Percentiles rank a stretch among this genome's conserved stretches.
Conservation (phyloP, 2,329 filamentous ascomycete genomes). For the Cladosporium colombiae region DNA sequence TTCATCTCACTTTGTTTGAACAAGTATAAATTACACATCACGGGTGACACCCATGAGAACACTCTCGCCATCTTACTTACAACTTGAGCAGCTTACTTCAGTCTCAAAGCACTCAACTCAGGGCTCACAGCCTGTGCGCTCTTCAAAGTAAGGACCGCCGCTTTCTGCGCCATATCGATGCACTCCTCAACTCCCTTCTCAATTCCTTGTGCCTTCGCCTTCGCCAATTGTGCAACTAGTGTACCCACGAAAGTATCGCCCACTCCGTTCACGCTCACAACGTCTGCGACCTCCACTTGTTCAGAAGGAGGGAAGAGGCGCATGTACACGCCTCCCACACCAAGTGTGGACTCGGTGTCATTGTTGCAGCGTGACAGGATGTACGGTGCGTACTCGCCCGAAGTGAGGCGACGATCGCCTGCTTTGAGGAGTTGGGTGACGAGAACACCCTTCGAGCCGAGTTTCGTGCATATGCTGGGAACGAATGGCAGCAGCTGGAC, state of each 20-base stretch:
- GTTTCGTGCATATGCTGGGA: slow-evolving; percentile 79
- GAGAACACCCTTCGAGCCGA: slow-evolving; percentile 74
- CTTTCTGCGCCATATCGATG: slow-evolving; percentile 78
- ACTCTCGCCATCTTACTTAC: neutral
- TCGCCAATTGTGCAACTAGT: slow-evolving; percentile 74
- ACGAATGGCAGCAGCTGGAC: slow-evolving; percentile 87
- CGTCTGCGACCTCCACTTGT: slow-evolving; percentile 59
- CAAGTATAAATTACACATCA: neutral
- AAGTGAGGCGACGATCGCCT: slow-evolving; percentile 67
- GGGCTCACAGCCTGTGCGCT: slow-evolving; percentile 72
- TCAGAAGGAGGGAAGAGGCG: slow-evolving; percentile 66
- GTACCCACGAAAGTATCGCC: slow-evolving; percentile 92
- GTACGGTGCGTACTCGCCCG: slow-evolving; percentile 64
- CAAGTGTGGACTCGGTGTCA: slow-evolving; percentile 51
- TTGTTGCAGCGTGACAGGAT: slow-evolving; percentile 65
- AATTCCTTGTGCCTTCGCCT: slow-evolving; percentile 42
- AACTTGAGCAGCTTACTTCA: neutral
- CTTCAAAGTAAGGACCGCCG: slow-evolving; percentile 75
- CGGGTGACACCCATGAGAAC: neutral
- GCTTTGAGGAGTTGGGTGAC: slow-evolving; percentile 68
- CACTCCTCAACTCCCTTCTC: slow-evolving; percentile 60
- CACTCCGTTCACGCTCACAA: slow-evolving; percentile 90
- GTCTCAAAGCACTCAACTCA: slow-evolving; percentile 50
- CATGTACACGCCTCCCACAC: slow-evolving; percentile 81
- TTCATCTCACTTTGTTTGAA: neutral